Evolutionary conservation across 2,329 filamentous ascomycete species (phyloP).

Genomic region (Rutstroemia sp.): DNA sequence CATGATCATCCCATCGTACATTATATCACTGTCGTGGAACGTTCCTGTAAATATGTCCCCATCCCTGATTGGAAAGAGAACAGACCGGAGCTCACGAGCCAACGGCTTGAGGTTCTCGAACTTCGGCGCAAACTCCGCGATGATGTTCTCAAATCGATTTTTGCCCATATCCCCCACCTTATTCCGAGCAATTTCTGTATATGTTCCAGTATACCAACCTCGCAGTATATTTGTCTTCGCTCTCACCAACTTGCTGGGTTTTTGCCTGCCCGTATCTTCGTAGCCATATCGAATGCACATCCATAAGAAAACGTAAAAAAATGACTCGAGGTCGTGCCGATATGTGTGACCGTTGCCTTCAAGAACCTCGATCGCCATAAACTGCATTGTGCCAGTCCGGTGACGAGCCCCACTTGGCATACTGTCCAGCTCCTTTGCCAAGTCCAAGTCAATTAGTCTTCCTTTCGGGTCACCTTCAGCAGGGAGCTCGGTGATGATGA

Average conservation of each 20-base stretch:
- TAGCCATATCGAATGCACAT: constrained; percentile 20
- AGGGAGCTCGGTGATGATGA: constrained; percentile 28
- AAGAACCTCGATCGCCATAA: constrained; percentile 15
- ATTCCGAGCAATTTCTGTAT: constrained; percentile 22
- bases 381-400: constrained; percentile 14
- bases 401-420: constrained; percentile 13
- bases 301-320: constrained; percentile 30
- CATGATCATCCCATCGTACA: no score
- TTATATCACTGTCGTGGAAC: no score
- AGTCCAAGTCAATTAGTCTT: constrained; percentile 16
- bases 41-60: no score
- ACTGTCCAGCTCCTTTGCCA: constrained; percentile 15
- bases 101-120: no score
- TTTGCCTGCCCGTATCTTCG: constrained; percentile 9
- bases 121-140: no score
- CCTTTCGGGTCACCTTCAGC: constrained; percentile 11
- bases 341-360: constrained; percentile 5
- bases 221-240: background rate
- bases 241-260: constrained; percentile 6
- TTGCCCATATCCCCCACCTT: constrained; percentile 19
- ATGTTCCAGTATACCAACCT: constrained; percentile 26
- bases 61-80: no score
- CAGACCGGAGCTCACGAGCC: no score
- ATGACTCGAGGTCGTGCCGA: constrained; percentile 26
- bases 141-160: background rate